Evolutionary conservation across 129 eudicot genomes (phyloP), one percentile per base, ranked within the genome.

Genomic region (Centrapalus pauciflorus): DNA sequence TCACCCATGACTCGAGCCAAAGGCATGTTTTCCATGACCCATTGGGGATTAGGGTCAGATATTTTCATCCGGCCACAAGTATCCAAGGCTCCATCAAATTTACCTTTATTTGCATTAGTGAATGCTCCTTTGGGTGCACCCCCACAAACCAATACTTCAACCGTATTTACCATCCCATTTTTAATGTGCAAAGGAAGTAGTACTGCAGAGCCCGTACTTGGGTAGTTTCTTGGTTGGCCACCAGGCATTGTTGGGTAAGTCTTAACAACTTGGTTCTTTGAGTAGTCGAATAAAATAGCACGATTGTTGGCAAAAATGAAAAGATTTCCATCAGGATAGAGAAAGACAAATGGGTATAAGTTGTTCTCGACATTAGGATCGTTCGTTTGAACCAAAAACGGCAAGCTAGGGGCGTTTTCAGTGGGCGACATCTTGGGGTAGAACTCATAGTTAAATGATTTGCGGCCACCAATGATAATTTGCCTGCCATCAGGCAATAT

Each of bases 161-260:
- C 80, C 9, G 62, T 75, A 17, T n/a, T 11, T 1, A 4, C 49
- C 4, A 11, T 11, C n/a, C 80, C 85, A 4, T 66, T 49, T n/a
- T 77, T 33, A 33, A 70, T 74, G 55, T 50, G 67, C 61, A 89
- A 50, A 3, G 96, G 96, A 1, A 89, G 79, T 26, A 89, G 69
- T n/a, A 82, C 96, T 1, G 90, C 92, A 0, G 96, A 89, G 7
- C 96, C 96, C 0, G 93, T 65, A 38, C 96, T 89, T 13, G 96
- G 96, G 55, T 85, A 89, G 71, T 58, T 77, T 60, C 96, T 68
- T 12, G 96, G 96, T 23, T 88, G 85, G 13, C 95, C 95, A 46
- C 80, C 91, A 0, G 95, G 92, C 2, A 90, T 73, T 2, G 67
- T 52, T 2, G 95, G 97, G 73, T 84, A 90, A 1, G 75, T 87